These are phyloP conservation scores for Apiotrichum sp. DNA, from an alignment of 1,284 basidiomycete genomes.

Conservation along the genomic window DNA sequence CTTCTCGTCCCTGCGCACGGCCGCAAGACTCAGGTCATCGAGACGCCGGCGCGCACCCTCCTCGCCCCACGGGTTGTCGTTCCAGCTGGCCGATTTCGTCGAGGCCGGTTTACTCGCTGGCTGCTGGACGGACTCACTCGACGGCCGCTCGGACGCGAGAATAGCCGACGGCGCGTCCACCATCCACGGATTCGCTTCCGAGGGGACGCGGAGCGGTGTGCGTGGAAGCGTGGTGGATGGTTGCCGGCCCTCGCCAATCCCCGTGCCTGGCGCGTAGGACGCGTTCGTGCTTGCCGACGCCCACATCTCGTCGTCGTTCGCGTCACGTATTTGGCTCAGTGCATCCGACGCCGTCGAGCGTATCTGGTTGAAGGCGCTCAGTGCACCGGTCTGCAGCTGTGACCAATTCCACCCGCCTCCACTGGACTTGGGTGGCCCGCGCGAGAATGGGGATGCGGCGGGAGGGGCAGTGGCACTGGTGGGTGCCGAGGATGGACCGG, in stretches of 20 bases:
- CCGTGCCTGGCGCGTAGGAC: conserved; percentile 18
- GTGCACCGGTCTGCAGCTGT: conserved; percentile 38
- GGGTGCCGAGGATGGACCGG: neutral
- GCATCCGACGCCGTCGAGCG: conserved; percentile 38
- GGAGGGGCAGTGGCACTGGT: neutral
- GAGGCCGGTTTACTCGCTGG: neutral
- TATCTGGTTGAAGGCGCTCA: conserved; percentile 38
- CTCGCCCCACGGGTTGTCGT: conserved; percentile 22
- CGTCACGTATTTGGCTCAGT: conserved; percentile 31
- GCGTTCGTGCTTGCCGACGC: neutral
- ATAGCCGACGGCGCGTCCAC: conserved; percentile 2
- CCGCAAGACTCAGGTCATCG: conserved; percentile 11
- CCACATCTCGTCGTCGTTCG: conserved; percentile 20
- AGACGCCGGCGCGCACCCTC: neutral
- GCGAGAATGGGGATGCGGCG: neutral
- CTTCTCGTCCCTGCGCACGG: neutral
- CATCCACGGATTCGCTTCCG: conserved; percentile 22
- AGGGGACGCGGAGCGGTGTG: conserved; percentile 8
- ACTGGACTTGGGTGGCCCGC: neutral
- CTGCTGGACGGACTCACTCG: neutral
- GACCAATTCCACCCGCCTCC: conserved; percentile 37
- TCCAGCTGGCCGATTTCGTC: neutral
- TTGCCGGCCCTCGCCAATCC: conserved; percentile 20
- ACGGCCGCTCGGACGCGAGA: neutral
- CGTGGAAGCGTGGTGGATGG: neutral